Evolutionary conservation across 441 rosid species (phyloP).

Genomic region (Pelargonium fulgidum): DNA sequence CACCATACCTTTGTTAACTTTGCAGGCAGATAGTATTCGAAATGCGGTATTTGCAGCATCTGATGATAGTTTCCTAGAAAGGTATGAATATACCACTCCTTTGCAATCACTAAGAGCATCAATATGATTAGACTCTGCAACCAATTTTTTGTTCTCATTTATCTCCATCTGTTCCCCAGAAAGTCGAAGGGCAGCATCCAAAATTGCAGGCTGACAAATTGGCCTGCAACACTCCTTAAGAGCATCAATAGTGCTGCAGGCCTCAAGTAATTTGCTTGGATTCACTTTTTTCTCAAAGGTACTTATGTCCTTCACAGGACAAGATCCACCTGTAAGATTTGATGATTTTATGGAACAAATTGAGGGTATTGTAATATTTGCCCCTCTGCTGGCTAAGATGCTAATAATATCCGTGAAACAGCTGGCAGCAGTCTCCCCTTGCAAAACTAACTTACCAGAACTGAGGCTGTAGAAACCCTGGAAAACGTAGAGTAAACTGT

Average conservation of each 20-base stretch:
- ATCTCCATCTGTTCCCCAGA: conserved; percentile 50
- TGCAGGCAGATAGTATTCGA: conserved; percentile 81
- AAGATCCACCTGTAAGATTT: conserved; percentile 86
- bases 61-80: conserved; percentile 64
- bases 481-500: conserved; percentile 75
- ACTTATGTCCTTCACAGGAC: conserved; percentile 62
- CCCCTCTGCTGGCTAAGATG: conserved; percentile 78
- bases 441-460: conserved; percentile 68
- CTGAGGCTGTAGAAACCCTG: conserved; percentile 52
- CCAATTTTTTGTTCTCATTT: conserved; percentile 36
- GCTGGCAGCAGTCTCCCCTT: conserved; percentile 60
- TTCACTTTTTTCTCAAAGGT: conserved; percentile 68
- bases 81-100: conserved; percentile 72
- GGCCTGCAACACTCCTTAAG: conserved; percentile 92
- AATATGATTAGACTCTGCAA: conserved; percentile 42
- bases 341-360: conserved; percentile 71
- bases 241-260: conserved; percentile 73
- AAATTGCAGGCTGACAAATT: conserved; percentile 74
- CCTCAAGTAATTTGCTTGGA: conserved; percentile 74
- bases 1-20: too few species aligned
- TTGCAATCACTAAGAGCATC: conserved; percentile 68
- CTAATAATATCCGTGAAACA: conserved; percentile 96
- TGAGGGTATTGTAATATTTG: conserved; percentile 61
- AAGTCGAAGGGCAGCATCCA: conserved; percentile 74
- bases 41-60: conserved; percentile 67